Evolutionary conservation across 2,329 filamentous ascomycete species (phyloP), one percentile per base, ranked within the genome.

Genomic region (Zymoseptoria tritici): DNA sequence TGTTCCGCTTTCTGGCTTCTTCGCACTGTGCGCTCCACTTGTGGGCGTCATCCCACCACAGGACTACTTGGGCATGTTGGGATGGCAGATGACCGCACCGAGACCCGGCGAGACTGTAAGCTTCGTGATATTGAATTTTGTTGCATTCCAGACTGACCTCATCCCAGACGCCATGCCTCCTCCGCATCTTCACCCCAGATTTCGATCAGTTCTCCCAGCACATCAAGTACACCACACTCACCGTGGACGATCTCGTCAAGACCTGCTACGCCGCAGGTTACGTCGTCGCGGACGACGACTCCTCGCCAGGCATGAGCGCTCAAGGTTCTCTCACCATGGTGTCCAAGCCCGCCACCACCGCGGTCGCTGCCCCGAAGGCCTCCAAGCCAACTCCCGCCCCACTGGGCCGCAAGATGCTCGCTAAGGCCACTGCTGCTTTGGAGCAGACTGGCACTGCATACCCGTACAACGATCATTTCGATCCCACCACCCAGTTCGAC

Each of bases 1-100:
- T 31, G 76, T 80, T 22, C 73, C 78, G 52, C 73, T 84, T 46
- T 74, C 79, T 54, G 68, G 73, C 9, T 83, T 82, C 70, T 73
- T 83, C 52, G 62, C 64, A 16, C 64, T 80, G 60, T 76, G 75
- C 53, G 77, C 77, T 59, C 76, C 77, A 52, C 70, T 77, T 57
- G 78, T 83, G 69, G 75, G 76, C 22, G 73, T 84, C 57, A 69
- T 80, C 54, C 67, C 74, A 21, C 78, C 80, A 20, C 68, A 71
- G 29, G 63, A 68, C 11, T 84, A 84, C 67, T 75, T 83, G 55
- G 55, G 70, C 8, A 66, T 68, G 49, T 75, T 80, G 66, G 79
- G 80, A 29, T 83, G 81, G 79, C 63, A 71, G 56, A 61, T 81
- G 57, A 61, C n/a, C 53, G 54, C 57, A 57, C 57, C 63, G 42